Percentiles rank a stretch among this genome's conserved stretches.
These are phyloP conservation scores for Globisporangium canariense DNA, from an alignment of 352 stramenopile species.

Conservation along the genomic window DNA sequence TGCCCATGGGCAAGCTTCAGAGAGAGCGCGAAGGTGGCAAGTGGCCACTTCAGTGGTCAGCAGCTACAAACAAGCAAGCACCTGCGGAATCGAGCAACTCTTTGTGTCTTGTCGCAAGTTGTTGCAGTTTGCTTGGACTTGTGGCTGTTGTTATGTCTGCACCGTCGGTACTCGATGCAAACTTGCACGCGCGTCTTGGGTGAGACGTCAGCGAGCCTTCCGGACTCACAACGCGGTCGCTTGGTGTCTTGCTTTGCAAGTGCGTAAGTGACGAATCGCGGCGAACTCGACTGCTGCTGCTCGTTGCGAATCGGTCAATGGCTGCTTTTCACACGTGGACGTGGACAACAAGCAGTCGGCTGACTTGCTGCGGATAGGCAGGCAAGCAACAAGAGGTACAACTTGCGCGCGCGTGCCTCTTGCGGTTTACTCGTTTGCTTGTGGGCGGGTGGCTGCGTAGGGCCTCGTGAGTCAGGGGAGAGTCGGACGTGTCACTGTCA, in stretches of 20 bases:
- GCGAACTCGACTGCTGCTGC: not conserved
- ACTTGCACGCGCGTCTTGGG: not conserved
- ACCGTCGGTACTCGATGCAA: not conserved
- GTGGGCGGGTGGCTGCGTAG: not conserved
- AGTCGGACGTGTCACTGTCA: conserved; percentile 1
- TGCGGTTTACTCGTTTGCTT: not conserved
- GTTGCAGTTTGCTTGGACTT: not conserved
- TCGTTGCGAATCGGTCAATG: not conserved
- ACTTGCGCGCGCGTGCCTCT: not conserved
- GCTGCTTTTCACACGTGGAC: not conserved
- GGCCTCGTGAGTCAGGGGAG: conserved; percentile 6
- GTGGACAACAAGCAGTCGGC: not conserved
- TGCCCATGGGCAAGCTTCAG: conserved; percentile 12
- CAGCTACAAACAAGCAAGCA: not conserved
- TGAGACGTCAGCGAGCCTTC: not conserved
- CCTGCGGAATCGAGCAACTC: conserved; percentile 3
- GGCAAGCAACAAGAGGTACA: not conserved
- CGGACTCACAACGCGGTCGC: not conserved
- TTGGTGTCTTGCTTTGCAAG: not conserved
- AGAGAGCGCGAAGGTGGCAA: not conserved
- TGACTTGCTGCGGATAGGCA: not conserved
- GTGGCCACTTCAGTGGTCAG: not conserved
- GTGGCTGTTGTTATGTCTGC: not conserved
- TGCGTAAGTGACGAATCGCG: not conserved
- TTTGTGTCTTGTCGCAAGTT: conserved; percentile 5